These are phyloP conservation scores for Knufia fluminis DNA, from an alignment of 2,329 filamentous ascomycete genomes.

Conservation along the genomic window DNA sequence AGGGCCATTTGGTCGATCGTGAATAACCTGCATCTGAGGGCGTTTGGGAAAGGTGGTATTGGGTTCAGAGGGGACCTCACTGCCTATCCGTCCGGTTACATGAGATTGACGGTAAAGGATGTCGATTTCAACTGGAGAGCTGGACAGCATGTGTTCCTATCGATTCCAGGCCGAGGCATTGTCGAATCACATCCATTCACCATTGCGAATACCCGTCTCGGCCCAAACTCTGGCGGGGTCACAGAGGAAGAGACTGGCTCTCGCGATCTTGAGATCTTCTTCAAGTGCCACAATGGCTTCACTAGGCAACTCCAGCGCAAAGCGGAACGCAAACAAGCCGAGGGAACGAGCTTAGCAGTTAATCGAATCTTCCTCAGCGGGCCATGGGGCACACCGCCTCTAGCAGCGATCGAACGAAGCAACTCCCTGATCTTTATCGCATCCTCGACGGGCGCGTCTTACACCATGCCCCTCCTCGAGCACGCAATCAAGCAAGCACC, in stretches of 20 bases:
- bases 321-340: slow-evolving; percentile 5
- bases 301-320: slow-evolving; percentile 15
- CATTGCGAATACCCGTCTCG: slow-evolving; percentile 51
- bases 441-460: slow-evolving; percentile 44
- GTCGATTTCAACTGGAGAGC: slow-evolving; percentile 50
- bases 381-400: slow-evolving; percentile 27
- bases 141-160: slow-evolving; percentile 55
- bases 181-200: slow-evolving; percentile 58
- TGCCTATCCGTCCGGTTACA: slow-evolving; percentile 29
- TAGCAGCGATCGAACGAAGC: slow-evolving; percentile 23
- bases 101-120: slow-evolving; percentile 44
- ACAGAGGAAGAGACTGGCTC: slow-evolving; percentile 30
- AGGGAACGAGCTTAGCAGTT: slow-evolving; percentile 1
- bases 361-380: slow-evolving; percentile 14
- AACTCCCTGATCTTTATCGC: slow-evolving; percentile 17
- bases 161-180: slow-evolving; percentile 47
- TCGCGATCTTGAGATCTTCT: slow-evolving; percentile 13
- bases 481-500: slow-evolving; percentile 10
- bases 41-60: slow-evolving; percentile 6
- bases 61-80: slow-evolving; percentile 21
- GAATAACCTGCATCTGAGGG: slow-evolving; percentile 14
- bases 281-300: slow-evolving; percentile 18
- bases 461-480: slow-evolving; percentile 39
- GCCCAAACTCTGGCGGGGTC: slow-evolving; percentile 43
- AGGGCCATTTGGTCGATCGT: slow-evolving; percentile 12